phyloP scores from a whole-genome alignment of 352 stramenopile genomes.

The Elongisporangium anandrum region DNA sequence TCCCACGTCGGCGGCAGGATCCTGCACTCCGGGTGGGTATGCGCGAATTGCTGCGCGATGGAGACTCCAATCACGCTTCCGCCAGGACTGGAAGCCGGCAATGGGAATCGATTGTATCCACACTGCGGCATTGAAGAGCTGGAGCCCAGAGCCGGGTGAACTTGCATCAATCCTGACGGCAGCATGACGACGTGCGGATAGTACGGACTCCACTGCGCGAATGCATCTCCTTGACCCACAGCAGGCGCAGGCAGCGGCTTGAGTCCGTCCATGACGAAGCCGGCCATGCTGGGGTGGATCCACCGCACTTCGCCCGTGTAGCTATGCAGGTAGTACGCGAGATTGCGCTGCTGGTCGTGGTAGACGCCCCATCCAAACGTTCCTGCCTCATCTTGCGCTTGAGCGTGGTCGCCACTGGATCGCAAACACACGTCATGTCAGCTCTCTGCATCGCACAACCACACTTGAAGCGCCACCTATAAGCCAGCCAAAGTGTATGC shows the following conservation, averaged over 20 bases:
- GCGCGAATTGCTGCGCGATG: neutral
- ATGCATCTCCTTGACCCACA: slow-evolving; percentile 5
- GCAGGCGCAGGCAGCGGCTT: slow-evolving; percentile 35
- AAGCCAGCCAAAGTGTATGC: neutral
- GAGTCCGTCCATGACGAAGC: slow-evolving; percentile 48
- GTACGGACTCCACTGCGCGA: slow-evolving; percentile 32
- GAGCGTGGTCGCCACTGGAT: neutral
- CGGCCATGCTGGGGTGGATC: slow-evolving; percentile 35
- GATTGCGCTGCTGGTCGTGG: slow-evolving; percentile 41
- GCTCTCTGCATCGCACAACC: neutral
- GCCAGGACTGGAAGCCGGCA: too few relatives aligned
- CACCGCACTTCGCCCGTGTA: slow-evolving; percentile 77
- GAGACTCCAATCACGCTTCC: too few relatives aligned
- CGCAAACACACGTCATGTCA: neutral
- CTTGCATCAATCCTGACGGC: slow-evolving; percentile 45
- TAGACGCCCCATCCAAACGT: slow-evolving; percentile 56
- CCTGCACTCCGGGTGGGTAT: slow-evolving; percentile 13
- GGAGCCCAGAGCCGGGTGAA: slow-evolving; percentile 12
- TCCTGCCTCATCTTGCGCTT: slow-evolving; percentile 20
- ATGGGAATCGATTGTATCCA: slow-evolving; percentile 52
- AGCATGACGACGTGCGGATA: slow-evolving; percentile 56
- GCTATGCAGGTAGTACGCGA: slow-evolving; percentile 57
- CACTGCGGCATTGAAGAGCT: slow-evolving; percentile 12
- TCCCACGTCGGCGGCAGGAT: slow-evolving; percentile 68
- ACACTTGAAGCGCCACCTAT: neutral